Percentiles rank a stretch among this genome's conserved stretches.
Evolutionary conservation across 106 monocot species (phyloP).

Genomic region (Phalaenopsis equestris): DNA sequence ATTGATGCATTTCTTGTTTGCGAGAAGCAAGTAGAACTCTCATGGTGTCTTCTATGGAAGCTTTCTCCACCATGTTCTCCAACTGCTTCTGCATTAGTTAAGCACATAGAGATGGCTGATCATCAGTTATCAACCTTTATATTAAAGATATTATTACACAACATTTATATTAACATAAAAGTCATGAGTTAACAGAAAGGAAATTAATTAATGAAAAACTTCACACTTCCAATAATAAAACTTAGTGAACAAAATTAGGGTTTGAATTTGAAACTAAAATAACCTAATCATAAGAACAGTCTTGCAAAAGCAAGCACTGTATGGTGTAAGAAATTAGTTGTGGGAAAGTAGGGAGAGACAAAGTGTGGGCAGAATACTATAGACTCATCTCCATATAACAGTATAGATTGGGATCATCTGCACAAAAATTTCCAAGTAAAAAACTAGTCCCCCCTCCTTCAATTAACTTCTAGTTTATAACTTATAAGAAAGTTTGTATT

Average conservation of each 20-base stretch:
- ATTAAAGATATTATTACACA: too few relatives aligned
- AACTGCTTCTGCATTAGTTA: slow-evolving; percentile 72
- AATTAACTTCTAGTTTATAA: neutral
- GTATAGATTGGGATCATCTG: slow-evolving; percentile 23
- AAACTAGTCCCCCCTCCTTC: slow-evolving; percentile 1
- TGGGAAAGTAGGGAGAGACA: too few relatives aligned
- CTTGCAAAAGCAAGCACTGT: too few relatives aligned
- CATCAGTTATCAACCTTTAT: too few relatives aligned
- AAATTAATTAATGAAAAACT: too few relatives aligned
- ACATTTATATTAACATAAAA: too few relatives aligned
- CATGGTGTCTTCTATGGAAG: slow-evolving; percentile 92
- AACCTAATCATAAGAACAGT: too few relatives aligned
- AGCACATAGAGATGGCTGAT: neutral
- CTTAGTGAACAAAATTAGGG: slow-evolving; percentile 9
- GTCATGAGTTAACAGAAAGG: too few relatives aligned
- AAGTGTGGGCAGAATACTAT: neutral
- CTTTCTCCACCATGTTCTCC: slow-evolving; percentile 81
- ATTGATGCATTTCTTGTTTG: slow-evolving; percentile 84
- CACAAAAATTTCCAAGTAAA: neutral
- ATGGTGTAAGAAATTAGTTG: neutral
- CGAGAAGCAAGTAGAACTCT: slow-evolving; percentile 77
- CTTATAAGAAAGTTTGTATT: too few relatives aligned
- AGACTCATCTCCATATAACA: neutral
- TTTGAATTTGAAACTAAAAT: neutral
- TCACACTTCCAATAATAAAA: slow-evolving; percentile 13